Evolutionary conservation across 2,329 filamentous ascomycete genomes (phyloP).

Genomic region (Graphilbum ipis-grandicollis): DNA sequence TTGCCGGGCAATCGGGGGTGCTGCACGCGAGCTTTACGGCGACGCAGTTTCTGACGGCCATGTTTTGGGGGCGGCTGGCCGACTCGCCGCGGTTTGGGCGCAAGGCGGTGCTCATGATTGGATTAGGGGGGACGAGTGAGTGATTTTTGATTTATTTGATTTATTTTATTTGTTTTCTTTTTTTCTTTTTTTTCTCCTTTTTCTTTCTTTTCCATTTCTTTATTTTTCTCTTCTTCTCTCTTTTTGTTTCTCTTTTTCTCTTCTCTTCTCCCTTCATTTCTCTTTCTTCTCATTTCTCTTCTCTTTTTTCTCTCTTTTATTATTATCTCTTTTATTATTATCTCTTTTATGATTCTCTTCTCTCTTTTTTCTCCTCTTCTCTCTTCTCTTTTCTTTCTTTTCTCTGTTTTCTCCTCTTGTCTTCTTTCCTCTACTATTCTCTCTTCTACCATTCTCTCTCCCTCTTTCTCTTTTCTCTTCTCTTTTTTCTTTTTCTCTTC

Average conservation of each 20-base stretch:
- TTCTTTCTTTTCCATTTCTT: not conserved
- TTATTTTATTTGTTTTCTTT: not conserved
- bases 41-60: constrained; percentile 66
- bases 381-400: not conserved
- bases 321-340: constrained; percentile 6
- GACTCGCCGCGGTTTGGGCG: constrained; percentile 47
- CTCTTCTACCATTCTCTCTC: not conserved
- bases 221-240: not conserved
- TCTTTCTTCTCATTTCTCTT: not conserved
- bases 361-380: not conserved
- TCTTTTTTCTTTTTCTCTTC: not conserved
- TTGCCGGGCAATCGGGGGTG: constrained; percentile 61
- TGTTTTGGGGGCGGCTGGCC: constrained; percentile 63
- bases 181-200: not conserved
- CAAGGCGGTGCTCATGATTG: constrained; percentile 64
- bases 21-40: constrained; percentile 66
- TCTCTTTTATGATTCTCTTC: not conserved
- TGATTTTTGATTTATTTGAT: constrained; percentile 9
- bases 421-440: not conserved
- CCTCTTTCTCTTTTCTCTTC: not conserved
- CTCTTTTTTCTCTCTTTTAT: not conserved
- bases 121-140: constrained; percentile 46
- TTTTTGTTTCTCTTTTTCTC: not conserved
- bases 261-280: not conserved
- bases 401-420: not conserved